Percentiles rank a stretch among this genome's conserved stretches.
phyloP scores from a whole-genome alignment of 768 basidiomycete genomes.

The Pleurotus cornucopiae region DNA sequence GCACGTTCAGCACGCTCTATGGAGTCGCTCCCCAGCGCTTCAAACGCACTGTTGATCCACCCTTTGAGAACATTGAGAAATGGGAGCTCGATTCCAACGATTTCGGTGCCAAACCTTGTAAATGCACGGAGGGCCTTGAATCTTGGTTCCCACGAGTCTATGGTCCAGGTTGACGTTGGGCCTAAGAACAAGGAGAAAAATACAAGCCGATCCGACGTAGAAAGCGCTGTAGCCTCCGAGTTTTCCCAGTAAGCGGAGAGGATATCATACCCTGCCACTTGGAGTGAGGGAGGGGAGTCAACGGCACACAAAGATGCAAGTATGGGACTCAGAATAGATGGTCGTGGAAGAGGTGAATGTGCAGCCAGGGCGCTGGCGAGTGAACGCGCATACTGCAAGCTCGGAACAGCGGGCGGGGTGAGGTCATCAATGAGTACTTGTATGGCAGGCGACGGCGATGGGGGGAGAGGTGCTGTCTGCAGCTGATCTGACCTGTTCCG shows the following conservation, averaged over 20 bases:
- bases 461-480: constrained; percentile 16
- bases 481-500: constrained; percentile 21
- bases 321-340: constrained; percentile 53
- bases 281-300: constrained; percentile 51
- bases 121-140: constrained; percentile 66
- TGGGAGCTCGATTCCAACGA: constrained; percentile 59
- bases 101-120: constrained; percentile 55
- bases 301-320: constrained; percentile 53
- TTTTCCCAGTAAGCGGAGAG: constrained; percentile 68
- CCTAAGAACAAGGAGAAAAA: constrained; percentile 63
- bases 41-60: constrained; percentile 69
- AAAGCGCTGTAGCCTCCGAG: constrained; percentile 38
- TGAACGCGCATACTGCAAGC: constrained; percentile 55
- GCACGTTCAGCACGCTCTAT: constrained; percentile 36
- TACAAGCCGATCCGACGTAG: constrained; percentile 55
- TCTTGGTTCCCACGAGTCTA: constrained; percentile 69
- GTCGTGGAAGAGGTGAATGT: constrained; percentile 52
- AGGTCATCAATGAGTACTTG: constrained; percentile 40
- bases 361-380: constrained; percentile 48
- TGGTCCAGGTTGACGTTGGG: constrained; percentile 44
- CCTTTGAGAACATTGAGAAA: constrained; percentile 52
- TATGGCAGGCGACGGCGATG: constrained; percentile 28
- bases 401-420: constrained; percentile 61
- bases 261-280: constrained; percentile 69
- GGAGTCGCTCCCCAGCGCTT: constrained; percentile 28